Evolutionary conservation across 139 green algal species (phyloP).

Genomic region (Edaphochlamys debaryana): DNA sequence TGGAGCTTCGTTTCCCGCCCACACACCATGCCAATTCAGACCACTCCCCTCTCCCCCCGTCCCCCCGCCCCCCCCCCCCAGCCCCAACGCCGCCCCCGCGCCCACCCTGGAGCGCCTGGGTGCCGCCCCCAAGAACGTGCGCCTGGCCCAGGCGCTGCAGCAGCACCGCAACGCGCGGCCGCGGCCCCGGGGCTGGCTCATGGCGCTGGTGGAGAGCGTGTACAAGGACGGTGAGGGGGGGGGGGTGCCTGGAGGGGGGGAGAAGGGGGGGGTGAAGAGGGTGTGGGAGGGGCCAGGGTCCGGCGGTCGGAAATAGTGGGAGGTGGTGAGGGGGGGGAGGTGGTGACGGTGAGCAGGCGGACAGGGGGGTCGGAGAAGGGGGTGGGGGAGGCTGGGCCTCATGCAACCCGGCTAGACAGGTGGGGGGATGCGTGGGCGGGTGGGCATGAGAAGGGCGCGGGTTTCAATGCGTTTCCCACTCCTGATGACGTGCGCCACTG

Average conservation of each 20-base stretch:
- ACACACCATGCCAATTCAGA: too few species aligned
- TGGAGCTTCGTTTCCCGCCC: too few species aligned
- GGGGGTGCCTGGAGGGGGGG: not conserved
- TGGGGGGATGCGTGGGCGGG: too few species aligned
- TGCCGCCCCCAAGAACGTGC: constrained; percentile 58
- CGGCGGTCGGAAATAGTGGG: not conserved
- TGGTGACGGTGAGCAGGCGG: not conserved
- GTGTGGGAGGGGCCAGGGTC: not conserved
- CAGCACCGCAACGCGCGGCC: constrained; percentile 59
- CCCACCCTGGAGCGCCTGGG: constrained; percentile 32
- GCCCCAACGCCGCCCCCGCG: too few species aligned
- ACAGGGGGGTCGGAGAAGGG: too few species aligned
- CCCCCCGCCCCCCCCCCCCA: not conserved
- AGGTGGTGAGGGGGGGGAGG: not conserved
- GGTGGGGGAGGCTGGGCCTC: too few species aligned
- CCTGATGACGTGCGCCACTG: too few species aligned
- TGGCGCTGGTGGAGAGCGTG: constrained; percentile 60
- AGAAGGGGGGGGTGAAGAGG: not conserved
- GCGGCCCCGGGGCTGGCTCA: constrained; percentile 65
- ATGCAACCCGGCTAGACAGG: too few species aligned
- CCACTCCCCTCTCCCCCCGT: too few species aligned
- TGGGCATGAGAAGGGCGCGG: too few species aligned
- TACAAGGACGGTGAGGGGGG: constrained; percentile 62
- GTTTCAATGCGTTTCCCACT: too few species aligned
- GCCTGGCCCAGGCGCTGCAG: constrained; percentile 57